Evolutionary conservation across 108 stramenopile species (phyloP), one percentile per base, ranked within the genome.

Genomic region (Pseudonitzschia pungens): DNA sequence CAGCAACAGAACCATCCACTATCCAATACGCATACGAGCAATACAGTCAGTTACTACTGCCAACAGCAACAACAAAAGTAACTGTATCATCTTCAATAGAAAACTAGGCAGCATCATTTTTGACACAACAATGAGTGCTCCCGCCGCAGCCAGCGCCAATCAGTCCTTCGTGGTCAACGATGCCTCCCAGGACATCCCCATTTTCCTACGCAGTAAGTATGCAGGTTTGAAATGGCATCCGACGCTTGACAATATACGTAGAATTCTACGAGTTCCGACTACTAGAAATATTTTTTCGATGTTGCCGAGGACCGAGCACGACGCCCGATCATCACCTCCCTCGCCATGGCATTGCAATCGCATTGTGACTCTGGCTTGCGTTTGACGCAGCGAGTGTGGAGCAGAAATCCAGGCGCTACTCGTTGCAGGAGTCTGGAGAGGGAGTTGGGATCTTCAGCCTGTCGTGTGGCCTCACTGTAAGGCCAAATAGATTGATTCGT

Each of bases 171-270:
- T 70, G 72, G 27, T 75, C 22, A 58, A 71, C 66, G 75, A 77
- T 75, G 71, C 60, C 12, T 29, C 71, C 9, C 75, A 66, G 43
- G 84, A 85, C 32, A 77, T 82, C 55, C 84, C 84, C 31, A 82
- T 85, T 65, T 85, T 85, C 60, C 57, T 85, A 1, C 70, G 84
- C 65, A 85, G 84, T 85, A 72, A 82, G 84, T 85, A 22, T 18
- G 45, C 22, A 7, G 24, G 52, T 26, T 36, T 43, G 50, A 21
- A 29, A 43, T 36, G 20, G 36, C 6, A 0, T n/a, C 5, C 2
- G n/a, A 24, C 27, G 55, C 55, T 15, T 50, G 27, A 15, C 22
- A 18, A 45, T 52, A 44, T 31, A 42, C 53, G 79, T 75, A 71
- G 79, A 64, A 65, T 70, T 43, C 41, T 74, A 79, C 78, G 68